Base-by-base conservation (phyloP, 1,284 basidiomycete species). In the Ganoderma sinense region DNA sequence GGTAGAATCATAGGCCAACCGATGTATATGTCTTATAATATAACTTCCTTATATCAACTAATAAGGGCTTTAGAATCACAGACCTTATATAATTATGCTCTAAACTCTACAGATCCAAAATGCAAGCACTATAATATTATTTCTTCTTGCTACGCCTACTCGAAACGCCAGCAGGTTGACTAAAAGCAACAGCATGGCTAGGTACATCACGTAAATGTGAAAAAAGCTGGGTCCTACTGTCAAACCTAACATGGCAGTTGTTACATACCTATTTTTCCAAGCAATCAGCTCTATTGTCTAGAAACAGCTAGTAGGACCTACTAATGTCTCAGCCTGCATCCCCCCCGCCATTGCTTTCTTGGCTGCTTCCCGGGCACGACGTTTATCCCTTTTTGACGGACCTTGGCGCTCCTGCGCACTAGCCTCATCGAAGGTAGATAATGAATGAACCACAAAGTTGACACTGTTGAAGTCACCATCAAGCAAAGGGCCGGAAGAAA, bases 221-320 rank as follows among this genome's bases (percentile, higher is more conserved):
- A 76, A 97, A 97, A 14, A 97, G 81, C 77, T 93, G 94, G 1
- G 93, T 94, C 71, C 90, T 90, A 76, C 90, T 95, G 0, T 85
- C 79, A 77, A 97, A 97, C 0, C 76, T 66, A 59, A 84, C 79
- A 20, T 82, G 79, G 81, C 96, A 97, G 31, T 91, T 88, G 78
- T 96, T 94, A 81, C 96, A 97, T 45, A 73, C 77, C 84, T 89
- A 74, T 62, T 26, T 62, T 23, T 8, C 26, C 4, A 29, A 39
- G 8, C 14, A 16, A 51, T 36, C n/a, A 48, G 67, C 60, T 59
- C n/a, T 2, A 14, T 18, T 16, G 14, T 31, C 13, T 39, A 60
- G 23, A 60, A 20, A n/a, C 31, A 29, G 56, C 60, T 59, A 45
- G 20, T 48, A 7, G 4, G 66, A 53, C 55, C 59, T 59, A 76